Evolutionary conservation across 306 rosid genomes (phyloP).

Genomic region (Vicia villosa): DNA sequence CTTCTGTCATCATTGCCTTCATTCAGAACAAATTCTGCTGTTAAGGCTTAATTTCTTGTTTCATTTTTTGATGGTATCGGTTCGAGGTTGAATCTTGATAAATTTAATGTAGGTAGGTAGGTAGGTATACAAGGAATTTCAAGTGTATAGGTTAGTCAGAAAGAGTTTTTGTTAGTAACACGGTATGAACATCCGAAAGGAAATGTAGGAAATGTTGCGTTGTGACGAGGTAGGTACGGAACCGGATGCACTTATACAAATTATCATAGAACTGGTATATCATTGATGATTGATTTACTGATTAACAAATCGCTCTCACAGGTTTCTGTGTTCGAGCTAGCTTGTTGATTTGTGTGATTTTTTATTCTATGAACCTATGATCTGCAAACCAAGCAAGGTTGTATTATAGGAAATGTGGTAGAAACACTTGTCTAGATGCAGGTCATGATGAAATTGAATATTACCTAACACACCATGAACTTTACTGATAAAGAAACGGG

Average conservation of each 20-base stretch:
- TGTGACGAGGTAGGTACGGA: not conserved
- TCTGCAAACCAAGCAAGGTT: not conserved
- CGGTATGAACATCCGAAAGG: constrained; percentile 9
- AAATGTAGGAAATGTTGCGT: not conserved
- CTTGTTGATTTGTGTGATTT: not conserved
- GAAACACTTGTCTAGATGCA: no score
- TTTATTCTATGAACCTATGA: not conserved
- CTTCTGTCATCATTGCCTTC: constrained; percentile 49
- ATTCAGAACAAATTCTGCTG: constrained; percentile 48
- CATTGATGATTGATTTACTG: not conserved
- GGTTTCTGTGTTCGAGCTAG: not conserved
- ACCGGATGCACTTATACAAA: not conserved
- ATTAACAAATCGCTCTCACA: not conserved
- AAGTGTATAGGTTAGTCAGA: constrained; percentile 36
- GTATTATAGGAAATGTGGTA: no score
- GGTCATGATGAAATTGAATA: no score
- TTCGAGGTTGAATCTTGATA: not conserved
- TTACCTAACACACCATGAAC: no score
- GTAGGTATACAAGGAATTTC: constrained; percentile 28
- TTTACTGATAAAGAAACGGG: no score
- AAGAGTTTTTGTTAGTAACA: constrained; percentile 31
- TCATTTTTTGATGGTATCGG: constrained; percentile 1
- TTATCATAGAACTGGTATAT: not conserved
- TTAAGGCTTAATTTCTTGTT: constrained; percentile 39
- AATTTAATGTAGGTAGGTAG: constrained; percentile 20